phyloP scores from a whole-genome alignment of 164 flowering plant genomes.

The Chimonanthus salicifolius region DNA sequence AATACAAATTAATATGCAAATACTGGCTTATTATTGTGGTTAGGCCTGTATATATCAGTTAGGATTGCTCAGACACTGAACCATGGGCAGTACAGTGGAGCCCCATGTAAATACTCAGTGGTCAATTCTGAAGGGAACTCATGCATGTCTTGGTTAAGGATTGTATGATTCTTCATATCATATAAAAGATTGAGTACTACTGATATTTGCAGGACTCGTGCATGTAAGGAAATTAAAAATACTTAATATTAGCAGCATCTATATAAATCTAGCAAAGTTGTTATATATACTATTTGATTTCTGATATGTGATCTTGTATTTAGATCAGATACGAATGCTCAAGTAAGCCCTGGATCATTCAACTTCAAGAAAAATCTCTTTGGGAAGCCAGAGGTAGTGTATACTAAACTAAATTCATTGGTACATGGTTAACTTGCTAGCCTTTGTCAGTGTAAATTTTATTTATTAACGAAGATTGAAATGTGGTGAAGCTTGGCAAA shows the following conservation, averaged over 20 bases:
- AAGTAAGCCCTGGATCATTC: slow-evolving; percentile 51
- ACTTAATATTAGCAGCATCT: no score
- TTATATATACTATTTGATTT: not conserved
- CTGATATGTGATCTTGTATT: slow-evolving; percentile 13
- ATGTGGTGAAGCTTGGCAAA: not conserved
- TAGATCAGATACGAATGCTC: slow-evolving; percentile 61
- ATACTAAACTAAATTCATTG: not conserved
- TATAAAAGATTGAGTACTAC: not conserved
- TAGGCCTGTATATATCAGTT: no score
- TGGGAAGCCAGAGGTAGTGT: slow-evolving; percentile 94
- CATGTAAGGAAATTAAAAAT: not conserved
- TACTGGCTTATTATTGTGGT: no score
- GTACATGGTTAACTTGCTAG: not conserved
- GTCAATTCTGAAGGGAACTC: not conserved
- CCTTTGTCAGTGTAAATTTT: not conserved
- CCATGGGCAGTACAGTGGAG: not conserved
- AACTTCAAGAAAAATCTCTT: slow-evolving; percentile 63
- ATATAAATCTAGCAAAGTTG: not conserved
- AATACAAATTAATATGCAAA: no score
- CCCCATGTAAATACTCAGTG: not conserved
- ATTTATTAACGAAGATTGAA: no score
- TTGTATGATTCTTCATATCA: not conserved
- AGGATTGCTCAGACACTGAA: not conserved
- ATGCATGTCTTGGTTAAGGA: not conserved
- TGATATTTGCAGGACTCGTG: not conserved